Evolutionary conservation across 352 stramenopile species (phyloP).

Genomic region (Pythium periplocum): DNA sequence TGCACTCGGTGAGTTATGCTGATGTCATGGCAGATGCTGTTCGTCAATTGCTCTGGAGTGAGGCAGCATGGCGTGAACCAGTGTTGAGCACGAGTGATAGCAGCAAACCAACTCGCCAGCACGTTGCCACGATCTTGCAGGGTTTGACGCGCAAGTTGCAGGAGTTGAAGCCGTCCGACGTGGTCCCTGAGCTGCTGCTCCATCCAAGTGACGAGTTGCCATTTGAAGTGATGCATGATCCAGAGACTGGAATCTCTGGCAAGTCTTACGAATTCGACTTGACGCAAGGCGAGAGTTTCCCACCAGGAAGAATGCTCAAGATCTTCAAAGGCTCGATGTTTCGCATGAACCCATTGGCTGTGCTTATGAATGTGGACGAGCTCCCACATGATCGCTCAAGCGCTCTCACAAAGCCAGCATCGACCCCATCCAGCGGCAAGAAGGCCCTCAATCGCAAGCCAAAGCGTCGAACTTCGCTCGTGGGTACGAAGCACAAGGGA

Average conservation of each 20-base stretch:
- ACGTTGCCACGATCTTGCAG: background rate
- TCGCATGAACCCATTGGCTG: slow-evolving; percentile 40
- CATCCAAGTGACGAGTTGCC: background rate
- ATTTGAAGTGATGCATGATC: background rate
- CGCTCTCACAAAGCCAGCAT: background rate
- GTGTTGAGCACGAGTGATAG: background rate
- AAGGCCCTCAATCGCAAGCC: too few species aligned
- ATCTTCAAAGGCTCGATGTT: slow-evolving; percentile 32
- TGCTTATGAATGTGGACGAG: slow-evolving; percentile 33
- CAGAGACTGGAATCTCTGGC: background rate
- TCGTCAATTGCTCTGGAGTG: slow-evolving; percentile 21
- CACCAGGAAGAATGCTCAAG: slow-evolving; percentile 9
- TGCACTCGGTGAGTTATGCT: slow-evolving; percentile 20
- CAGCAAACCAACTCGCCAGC: background rate
- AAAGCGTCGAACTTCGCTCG: background rate
- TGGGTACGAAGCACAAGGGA: background rate
- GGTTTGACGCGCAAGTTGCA: background rate
- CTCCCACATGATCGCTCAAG: slow-evolving; percentile 15
- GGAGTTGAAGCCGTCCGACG: slow-evolving; percentile 3
- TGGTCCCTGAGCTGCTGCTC: slow-evolving; percentile 7
- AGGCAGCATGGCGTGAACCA: slow-evolving; percentile 3
- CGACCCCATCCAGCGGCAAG: background rate
- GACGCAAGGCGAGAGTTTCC: slow-evolving; percentile 3
- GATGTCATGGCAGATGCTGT: slow-evolving; percentile 22
- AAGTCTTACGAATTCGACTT: slow-evolving; percentile 11